Conservation (phyloP, 768 basidiomycete species). For the Austroboletus festivus region DNA sequence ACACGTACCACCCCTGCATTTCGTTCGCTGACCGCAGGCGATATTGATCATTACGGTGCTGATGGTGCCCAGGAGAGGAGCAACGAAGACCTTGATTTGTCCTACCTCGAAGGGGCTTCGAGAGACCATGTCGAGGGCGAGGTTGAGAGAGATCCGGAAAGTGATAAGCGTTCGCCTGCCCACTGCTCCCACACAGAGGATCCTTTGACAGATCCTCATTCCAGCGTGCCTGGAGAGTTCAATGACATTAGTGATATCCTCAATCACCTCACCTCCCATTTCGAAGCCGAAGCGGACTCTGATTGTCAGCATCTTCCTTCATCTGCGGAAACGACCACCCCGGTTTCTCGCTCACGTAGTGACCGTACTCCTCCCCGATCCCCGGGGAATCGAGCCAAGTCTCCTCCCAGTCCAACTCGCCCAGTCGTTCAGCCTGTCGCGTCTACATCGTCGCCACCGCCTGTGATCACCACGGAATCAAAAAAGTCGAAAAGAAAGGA, state of each 20-base stretch:
- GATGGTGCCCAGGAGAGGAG: slow-evolving; percentile 32
- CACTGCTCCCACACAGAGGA: slow-evolving; percentile 21
- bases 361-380: slow-evolving; percentile 20
- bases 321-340: slow-evolving; percentile 26
- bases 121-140: slow-evolving; percentile 12
- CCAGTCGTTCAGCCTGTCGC: slow-evolving; percentile 41
- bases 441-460: slow-evolving; percentile 46
- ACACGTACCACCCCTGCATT: slow-evolving; percentile 77
- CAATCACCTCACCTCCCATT: slow-evolving; percentile 67
- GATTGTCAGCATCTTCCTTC: slow-evolving; percentile 41
- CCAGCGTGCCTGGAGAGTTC: slow-evolving; percentile 56
- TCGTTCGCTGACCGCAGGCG: slow-evolving; percentile 67
- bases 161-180: slow-evolving; percentile 36
- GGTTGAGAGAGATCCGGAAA: slow-evolving; percentile 41
- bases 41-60: slow-evolving; percentile 20
- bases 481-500: slow-evolving; percentile 29
- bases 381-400: slow-evolving; percentile 26
- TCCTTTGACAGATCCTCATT: slow-evolving; percentile 41
- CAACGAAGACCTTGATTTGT: slow-evolving; percentile 52
- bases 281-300: slow-evolving; percentile 54
- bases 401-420: slow-evolving; percentile 37
- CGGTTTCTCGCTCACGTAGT: slow-evolving; percentile 30
- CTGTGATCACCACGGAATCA: slow-evolving; percentile 19
- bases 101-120: slow-evolving; percentile 44
- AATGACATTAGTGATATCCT: slow-evolving; percentile 75